Conservation (phyloP, 345 rosid genomes). For the Populus tremula region DNA sequence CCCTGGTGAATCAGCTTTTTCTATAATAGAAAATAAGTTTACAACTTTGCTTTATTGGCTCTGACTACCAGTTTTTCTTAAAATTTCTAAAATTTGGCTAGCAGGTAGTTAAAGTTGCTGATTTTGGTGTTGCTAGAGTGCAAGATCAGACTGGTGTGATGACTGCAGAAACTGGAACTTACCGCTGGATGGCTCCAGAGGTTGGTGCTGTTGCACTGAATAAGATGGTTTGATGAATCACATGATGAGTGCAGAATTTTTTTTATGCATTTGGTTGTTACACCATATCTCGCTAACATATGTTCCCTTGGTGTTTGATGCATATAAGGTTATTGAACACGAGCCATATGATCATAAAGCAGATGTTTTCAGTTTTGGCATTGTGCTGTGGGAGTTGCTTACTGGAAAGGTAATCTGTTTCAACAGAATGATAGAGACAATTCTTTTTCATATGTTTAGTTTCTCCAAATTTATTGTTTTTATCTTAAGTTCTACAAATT, state of each 20-base stretch:
- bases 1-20: conserved; percentile 5
- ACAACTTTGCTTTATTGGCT: conserved; percentile 1
- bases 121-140: conserved; percentile 75
- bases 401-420: conserved; percentile 52
- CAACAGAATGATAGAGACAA: background rate
- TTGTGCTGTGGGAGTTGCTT: conserved; percentile 67
- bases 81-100: conserved; percentile 11
- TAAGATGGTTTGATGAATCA: background rate
- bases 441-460: background rate
- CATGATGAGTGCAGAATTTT: background rate
- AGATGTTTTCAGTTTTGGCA: conserved; percentile 62
- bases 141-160: conserved; percentile 56
- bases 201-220: conserved; percentile 29
- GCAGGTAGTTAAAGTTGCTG: conserved; percentile 67
- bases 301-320: conserved; percentile 20
- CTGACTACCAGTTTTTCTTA: conserved; percentile 6
- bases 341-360: conserved; percentile 59
- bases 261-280: conserved; percentile 11
- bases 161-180: conserved; percentile 81
- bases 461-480: background rate
- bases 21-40: background rate
- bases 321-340: conserved; percentile 63
- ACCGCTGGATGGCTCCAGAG: conserved; percentile 89
- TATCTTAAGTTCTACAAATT: background rate
- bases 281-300: conserved; percentile 13